Evolutionary conservation across 1,284 basidiomycete species (phyloP).

Genomic region (Cryptococcus jaspeensis): DNA sequence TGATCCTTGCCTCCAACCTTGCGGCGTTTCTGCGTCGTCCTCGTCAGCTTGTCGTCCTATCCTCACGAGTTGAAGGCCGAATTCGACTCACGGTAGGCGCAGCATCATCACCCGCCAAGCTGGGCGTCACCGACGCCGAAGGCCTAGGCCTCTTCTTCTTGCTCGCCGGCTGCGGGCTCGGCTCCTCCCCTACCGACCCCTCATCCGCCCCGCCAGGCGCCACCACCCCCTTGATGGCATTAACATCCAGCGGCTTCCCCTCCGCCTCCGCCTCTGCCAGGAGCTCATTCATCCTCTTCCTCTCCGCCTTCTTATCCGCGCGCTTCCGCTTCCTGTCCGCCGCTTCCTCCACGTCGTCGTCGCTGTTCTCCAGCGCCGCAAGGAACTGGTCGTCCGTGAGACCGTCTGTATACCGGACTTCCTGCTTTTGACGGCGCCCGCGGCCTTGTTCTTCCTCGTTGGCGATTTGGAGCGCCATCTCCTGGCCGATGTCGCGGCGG

Average conservation of each 20-base stretch:
- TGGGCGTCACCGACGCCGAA: conserved; percentile 38
- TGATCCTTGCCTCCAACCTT: conserved; percentile 26
- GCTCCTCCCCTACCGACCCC: conserved; percentile 4
- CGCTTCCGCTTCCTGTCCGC: conserved; percentile 39
- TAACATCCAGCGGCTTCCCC: conserved; percentile 40
- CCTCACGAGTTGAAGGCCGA: not conserved
- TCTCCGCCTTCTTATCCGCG: conserved; percentile 35
- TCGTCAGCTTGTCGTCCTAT: not conserved
- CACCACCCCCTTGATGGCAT: conserved; percentile 18
- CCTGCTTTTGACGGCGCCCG: conserved; percentile 76
- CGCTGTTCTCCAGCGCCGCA: conserved; percentile 78
- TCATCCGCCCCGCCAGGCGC: conserved; percentile 14
- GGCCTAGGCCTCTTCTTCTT: conserved; percentile 47
- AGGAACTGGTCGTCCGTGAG: conserved; percentile 93
- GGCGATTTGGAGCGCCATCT: conserved; percentile 49
- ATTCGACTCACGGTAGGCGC: conserved; percentile 28
- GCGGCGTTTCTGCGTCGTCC: conserved; percentile 37
- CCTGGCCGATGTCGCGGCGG: conserved; percentile 59
- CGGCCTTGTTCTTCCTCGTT: conserved; percentile 68
- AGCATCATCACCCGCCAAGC: conserved; percentile 38
- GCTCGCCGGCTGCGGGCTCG: conserved; percentile 13
- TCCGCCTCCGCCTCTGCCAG: conserved; percentile 42
- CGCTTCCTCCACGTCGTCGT: conserved; percentile 67
- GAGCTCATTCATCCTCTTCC: conserved; percentile 42
- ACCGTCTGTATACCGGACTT: conserved; percentile 92